Evolutionary conservation across 2,329 filamentous ascomycete genomes (phyloP).

Genomic region (Thelonectria discophora): DNA sequence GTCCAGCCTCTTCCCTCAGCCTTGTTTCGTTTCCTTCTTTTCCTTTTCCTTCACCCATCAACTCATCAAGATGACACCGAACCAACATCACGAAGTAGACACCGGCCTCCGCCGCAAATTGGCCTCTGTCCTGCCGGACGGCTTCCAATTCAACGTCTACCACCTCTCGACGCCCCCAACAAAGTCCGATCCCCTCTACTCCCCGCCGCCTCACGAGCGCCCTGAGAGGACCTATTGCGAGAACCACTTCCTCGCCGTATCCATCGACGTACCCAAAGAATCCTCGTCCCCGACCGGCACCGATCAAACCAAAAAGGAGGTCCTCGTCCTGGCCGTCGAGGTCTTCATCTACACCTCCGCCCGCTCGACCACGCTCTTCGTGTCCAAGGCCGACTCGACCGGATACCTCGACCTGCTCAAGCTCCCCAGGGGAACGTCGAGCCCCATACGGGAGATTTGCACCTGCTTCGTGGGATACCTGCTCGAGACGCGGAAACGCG

Average conservation of each 20-base stretch:
- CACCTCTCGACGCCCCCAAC: constrained; percentile 89
- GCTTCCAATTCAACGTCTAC: constrained; percentile 72
- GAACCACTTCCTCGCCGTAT: constrained; percentile 75
- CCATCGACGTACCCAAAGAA: constrained; percentile 49
- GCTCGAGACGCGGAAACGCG: constrained; percentile 70
- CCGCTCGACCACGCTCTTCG: constrained; percentile 85
- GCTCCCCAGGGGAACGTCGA: constrained; percentile 69
- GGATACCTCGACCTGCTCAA: constrained; percentile 79
- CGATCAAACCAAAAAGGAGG: constrained; percentile 51
- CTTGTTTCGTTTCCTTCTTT: neutral
- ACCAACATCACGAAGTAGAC: constrained; percentile 19
- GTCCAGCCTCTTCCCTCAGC: neutral
- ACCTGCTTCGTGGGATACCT: constrained; percentile 81
- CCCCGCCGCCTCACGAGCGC: constrained; percentile 74
- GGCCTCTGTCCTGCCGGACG: constrained; percentile 62
- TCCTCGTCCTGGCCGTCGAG: constrained; percentile 86
- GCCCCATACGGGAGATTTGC: constrained; percentile 78
- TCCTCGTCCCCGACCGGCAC: constrained; percentile 33
- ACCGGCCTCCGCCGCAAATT: constrained; percentile 44
- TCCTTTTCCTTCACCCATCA: constrained; percentile 1
- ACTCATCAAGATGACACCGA: constrained; percentile 15
- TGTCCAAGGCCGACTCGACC: constrained; percentile 97
- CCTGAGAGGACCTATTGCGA: constrained; percentile 86
- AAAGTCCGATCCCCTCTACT: constrained; percentile 78
- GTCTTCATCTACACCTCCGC: constrained; percentile 86